These are phyloP conservation scores for Trametes cingulata DNA, from an alignment of 768 basidiomycete species.

Conservation along the genomic window DNA sequence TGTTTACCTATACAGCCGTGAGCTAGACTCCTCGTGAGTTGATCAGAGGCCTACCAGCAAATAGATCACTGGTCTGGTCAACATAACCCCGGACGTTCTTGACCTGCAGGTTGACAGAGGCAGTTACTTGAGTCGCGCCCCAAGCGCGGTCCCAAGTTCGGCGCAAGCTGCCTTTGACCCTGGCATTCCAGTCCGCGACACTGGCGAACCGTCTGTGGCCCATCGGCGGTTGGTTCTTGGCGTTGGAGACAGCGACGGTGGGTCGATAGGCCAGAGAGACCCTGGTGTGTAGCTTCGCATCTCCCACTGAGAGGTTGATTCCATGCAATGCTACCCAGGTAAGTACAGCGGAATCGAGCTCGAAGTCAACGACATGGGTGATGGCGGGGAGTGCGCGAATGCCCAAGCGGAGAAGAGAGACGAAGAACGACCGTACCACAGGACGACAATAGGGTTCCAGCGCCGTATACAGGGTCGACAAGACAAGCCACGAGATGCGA, in stretches of 20 bases:
- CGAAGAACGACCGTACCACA: conserved; percentile 53
- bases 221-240: neutral
- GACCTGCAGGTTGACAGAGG: conserved; percentile 51
- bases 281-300: conserved; percentile 52
- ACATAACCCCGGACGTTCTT: conserved; percentile 44
- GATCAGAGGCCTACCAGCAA: conserved; percentile 8
- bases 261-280: conserved; percentile 57
- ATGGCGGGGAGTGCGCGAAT: conserved; percentile 70
- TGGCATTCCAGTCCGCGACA: conserved; percentile 65
- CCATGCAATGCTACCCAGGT: conserved; percentile 54
- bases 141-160: conserved; percentile 71
- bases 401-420: conserved; percentile 53
- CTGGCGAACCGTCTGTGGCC: conserved; percentile 38
- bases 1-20: neutral
- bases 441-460: conserved; percentile 67
- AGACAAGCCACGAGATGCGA: conserved; percentile 28
- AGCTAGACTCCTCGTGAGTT: neutral
- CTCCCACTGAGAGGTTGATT: conserved; percentile 50
- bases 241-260: conserved; percentile 30
- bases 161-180: conserved; percentile 57
- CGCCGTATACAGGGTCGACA: conserved; percentile 39
- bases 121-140: conserved; percentile 61
- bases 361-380: conserved; percentile 67
- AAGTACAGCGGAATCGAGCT: conserved; percentile 56
- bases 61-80: conserved; percentile 5